Conservation (phyloP, 176 grass and related monocot genomes). For the Ensete glaucum region DNA sequence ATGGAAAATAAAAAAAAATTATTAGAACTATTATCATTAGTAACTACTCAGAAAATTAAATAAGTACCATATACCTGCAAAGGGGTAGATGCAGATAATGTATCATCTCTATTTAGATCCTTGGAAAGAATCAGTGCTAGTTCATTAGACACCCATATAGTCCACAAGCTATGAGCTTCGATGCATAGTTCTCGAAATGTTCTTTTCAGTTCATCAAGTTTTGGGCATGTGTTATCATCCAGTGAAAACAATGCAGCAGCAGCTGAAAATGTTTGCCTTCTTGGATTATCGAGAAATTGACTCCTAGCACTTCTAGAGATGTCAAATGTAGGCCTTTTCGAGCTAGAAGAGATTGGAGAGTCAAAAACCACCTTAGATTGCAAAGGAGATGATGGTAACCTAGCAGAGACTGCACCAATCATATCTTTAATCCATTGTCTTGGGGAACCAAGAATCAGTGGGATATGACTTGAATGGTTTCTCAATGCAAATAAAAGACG, state of each 20-base stretch:
- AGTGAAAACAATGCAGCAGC: constrained; percentile 60
- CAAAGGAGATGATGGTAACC: constrained; percentile 36
- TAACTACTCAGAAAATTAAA: no score
- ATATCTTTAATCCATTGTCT: constrained; percentile 77
- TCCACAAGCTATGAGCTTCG: constrained; percentile 73
- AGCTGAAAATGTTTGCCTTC: constrained; percentile 84
- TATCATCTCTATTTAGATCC: constrained; percentile 73
- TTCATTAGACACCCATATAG: constrained; percentile 73
- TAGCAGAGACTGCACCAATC: constrained; percentile 37
- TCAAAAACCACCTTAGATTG: constrained; percentile 47
- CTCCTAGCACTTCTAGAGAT: constrained; percentile 64
- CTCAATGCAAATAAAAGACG: constrained; percentile 82
- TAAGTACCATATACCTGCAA: constrained; percentile 44
- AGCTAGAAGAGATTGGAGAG: constrained; percentile 35
- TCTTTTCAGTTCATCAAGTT: constrained; percentile 78
- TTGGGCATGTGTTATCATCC: constrained; percentile 64
- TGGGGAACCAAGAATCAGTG: constrained; percentile 77
- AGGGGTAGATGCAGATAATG: constrained; percentile 66
- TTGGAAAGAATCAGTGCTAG: constrained; percentile 66
- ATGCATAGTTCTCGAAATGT: constrained; percentile 67
- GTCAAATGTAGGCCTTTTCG: constrained; percentile 58
- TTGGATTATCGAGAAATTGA: constrained; percentile 42
- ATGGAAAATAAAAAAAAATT: no score
- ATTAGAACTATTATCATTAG: no score
- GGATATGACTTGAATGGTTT: constrained; percentile 89